A percentile compares a stretch with the other conserved stretches of the same genome.
Evolutionary conservation across 2,329 filamentous ascomycete species (phyloP).

Genomic region (Fusarium globosum): DNA sequence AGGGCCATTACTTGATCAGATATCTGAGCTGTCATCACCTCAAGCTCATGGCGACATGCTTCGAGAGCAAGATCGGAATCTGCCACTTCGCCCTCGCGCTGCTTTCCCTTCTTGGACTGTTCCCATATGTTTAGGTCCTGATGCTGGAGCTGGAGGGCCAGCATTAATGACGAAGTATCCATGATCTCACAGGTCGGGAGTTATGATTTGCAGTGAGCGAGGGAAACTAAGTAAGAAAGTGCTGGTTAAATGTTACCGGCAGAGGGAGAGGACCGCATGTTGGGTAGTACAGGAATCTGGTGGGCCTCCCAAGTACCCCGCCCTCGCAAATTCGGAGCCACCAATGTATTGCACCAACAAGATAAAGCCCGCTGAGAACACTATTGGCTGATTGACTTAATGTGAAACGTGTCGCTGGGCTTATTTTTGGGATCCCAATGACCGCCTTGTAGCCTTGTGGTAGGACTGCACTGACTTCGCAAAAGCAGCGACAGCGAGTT

Average conservation of each 20-base stretch:
- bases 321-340: not conserved
- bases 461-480: not conserved
- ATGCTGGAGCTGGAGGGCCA: constrained; percentile 19
- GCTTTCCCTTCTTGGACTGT: constrained; percentile 15
- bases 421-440: not conserved
- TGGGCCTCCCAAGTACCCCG: not conserved
- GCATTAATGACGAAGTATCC: not conserved
- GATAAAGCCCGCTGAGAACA: not conserved
- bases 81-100: not conserved
- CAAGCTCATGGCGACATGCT: constrained; percentile 1
- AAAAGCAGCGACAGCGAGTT: not conserved
- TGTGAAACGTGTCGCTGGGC: not conserved
- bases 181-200: not conserved
- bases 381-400: not conserved
- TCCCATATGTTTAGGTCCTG: constrained; percentile 5
- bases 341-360: not conserved
- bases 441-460: not conserved
- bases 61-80: constrained; percentile 14
- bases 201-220: not conserved
- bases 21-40: not conserved
- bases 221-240: accelerated
- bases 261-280: not conserved
- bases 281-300: not conserved
- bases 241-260: not conserved
- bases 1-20: not conserved